phyloP scores from a whole-genome alignment of 2,329 filamentous ascomycete species.

The Colletotrichum sp. region DNA sequence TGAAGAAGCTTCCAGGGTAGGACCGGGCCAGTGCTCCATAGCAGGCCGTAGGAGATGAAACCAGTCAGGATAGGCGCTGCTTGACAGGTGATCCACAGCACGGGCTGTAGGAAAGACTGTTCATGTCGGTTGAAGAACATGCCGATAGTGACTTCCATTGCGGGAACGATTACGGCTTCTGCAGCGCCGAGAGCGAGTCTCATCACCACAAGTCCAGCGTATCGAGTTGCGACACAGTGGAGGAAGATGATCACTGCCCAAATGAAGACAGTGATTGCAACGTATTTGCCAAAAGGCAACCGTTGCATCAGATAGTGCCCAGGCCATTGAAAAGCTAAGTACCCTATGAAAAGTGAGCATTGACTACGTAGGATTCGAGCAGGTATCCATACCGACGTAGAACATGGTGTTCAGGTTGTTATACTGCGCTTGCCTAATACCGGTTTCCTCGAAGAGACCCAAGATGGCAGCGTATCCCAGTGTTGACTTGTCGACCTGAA shows the following conservation, averaged over 20 bases:
- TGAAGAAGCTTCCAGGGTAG: constrained; percentile 44
- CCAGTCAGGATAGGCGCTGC: constrained; percentile 41
- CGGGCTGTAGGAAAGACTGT: constrained; percentile 35
- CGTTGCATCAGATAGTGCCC: constrained; percentile 45
- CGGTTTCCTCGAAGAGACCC: constrained; percentile 45
- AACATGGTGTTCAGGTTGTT: constrained; percentile 47
- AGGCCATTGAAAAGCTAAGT: constrained; percentile 39
- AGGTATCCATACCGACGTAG: constrained; percentile 38
- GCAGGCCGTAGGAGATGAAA: constrained; percentile 44
- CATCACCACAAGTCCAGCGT: constrained; percentile 39
- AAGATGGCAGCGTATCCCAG: constrained; percentile 44
- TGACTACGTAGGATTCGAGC: background rate
- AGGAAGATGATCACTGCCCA: constrained; percentile 42
- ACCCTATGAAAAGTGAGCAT: constrained; percentile 28
- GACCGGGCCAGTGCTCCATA: constrained; percentile 36
- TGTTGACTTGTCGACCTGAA: constrained; percentile 44
- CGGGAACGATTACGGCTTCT: constrained; percentile 41
- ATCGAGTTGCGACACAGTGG: constrained; percentile 38
- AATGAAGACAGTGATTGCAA: constrained; percentile 34
- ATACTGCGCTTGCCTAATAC: constrained; percentile 39
- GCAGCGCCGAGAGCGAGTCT: constrained; percentile 39
- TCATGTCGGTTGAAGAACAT: constrained; percentile 43
- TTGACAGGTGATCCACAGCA: constrained; percentile 37
- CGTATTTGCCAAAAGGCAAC: constrained; percentile 40
- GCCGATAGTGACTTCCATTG: constrained; percentile 44